phyloP scores from a whole-genome alignment of 768 basidiomycete species.

The Amanita polypyramis region DNA sequence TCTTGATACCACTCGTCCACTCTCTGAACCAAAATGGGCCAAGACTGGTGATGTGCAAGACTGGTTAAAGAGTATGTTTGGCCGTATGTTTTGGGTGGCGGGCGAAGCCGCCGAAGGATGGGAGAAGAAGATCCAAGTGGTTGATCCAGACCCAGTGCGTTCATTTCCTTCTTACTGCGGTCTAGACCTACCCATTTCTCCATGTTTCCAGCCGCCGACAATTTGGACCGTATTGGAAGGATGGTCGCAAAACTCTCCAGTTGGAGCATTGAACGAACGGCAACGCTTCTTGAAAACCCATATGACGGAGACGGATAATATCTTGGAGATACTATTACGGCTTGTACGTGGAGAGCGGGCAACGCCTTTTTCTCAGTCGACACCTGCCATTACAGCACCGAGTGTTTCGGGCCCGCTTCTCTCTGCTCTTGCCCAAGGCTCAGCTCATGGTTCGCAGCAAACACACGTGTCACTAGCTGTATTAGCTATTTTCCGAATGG shows the following conservation, averaged over 20 bases:
- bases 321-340: conserved; percentile 87
- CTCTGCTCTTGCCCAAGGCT: conserved; percentile 59
- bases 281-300: conserved; percentile 85
- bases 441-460: conserved; percentile 80
- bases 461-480: conserved; percentile 93
- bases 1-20: conserved; percentile 78
- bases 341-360: conserved; percentile 86
- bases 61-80: conserved; percentile 85
- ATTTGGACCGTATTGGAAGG: conserved; percentile 84
- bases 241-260: conserved; percentile 81
- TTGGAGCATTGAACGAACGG: conserved; percentile 65
- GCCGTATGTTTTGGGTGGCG: conserved; percentile 78
- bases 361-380: conserved; percentile 54
- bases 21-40: conserved; percentile 96
- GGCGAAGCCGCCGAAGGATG: conserved; percentile 83
- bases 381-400: conserved; percentile 51
- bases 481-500: conserved; percentile 80
- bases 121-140: conserved; percentile 88
- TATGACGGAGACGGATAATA: conserved; percentile 76
- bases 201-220: conserved; percentile 63
- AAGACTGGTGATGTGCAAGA: conserved; percentile 91
- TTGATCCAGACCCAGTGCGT: conserved; percentile 91
- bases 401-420: conserved; percentile 59
- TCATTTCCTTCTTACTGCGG: neutral
- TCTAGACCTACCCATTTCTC: conserved; percentile 2